Evolutionary conservation across 2,329 filamentous ascomycete species (phyloP).

Genomic region (Venturia effusa): DNA sequence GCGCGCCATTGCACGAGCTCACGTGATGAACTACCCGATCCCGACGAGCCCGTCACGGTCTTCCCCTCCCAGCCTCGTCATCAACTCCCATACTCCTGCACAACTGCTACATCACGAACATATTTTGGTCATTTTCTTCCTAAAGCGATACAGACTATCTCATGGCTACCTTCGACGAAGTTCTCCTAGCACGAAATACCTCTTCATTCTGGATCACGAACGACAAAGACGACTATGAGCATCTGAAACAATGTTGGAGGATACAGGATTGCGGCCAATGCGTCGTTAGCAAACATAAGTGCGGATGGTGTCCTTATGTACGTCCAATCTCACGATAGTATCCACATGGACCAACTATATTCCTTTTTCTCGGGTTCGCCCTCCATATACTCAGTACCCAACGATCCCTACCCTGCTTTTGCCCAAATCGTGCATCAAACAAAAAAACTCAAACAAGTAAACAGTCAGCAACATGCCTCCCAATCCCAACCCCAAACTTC

Average conservation of each 20-base stretch:
- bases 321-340: neutral
- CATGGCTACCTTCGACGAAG: neutral
- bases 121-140: neutral
- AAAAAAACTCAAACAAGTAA: neutral
- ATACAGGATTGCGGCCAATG: slow-evolving; percentile 7
- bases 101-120: too few relatives aligned
- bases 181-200: slow-evolving; percentile 2
- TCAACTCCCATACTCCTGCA: too few relatives aligned
- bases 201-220: neutral
- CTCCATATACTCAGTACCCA: too few relatives aligned
- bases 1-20: neutral
- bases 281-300: neutral
- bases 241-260: slow-evolving; percentile 6
- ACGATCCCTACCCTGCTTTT: too few relatives aligned
- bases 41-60: too few relatives aligned
- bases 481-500: neutral
- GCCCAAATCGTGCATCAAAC: too few relatives aligned
- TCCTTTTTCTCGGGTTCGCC: neutral
- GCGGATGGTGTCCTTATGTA: slow-evolving; percentile 12
- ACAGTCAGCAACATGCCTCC: slow-evolving; percentile 12
- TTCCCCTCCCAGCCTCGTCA: too few relatives aligned
- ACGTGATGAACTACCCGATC: neutral
- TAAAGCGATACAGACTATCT: neutral
- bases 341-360: neutral
- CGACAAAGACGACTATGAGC: slow-evolving; percentile 15